A percentile compares a stretch with the other conserved stretches of the same genome.
Conservation (phyloP, 116 monocot species). For the Iris pallida region DNA sequence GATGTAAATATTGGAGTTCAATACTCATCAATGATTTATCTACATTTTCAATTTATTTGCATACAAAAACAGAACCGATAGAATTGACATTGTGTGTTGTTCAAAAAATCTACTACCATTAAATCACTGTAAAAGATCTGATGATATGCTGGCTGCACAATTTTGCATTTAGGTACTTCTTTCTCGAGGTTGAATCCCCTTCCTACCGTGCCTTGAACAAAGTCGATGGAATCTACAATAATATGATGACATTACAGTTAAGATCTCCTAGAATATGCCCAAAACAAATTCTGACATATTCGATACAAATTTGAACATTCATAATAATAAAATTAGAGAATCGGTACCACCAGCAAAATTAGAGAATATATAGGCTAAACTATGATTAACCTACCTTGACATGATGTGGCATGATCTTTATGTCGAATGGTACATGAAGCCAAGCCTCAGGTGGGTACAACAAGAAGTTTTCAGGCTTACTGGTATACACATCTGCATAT, state of each 20-base stretch:
- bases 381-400: constrained; percentile 52
- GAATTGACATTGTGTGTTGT: no score
- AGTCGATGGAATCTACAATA: constrained; percentile 44
- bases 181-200: neutral
- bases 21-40: no score
- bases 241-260: neutral
- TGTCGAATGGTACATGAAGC: constrained; percentile 87
- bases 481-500: constrained; percentile 93
- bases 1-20: no score
- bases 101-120: no score
- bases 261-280: no score
- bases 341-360: neutral
- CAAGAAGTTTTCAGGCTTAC: constrained; percentile 89
- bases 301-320: neutral
- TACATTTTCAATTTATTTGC: no score
- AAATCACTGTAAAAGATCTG: no score
- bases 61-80: no score
- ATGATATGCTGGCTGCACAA: no score
- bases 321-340: neutral
- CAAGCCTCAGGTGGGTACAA: constrained; percentile 62
- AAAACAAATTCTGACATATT: no score
- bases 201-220: constrained; percentile 31
- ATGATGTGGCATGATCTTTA: constrained; percentile 99
- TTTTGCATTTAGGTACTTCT: neutral
- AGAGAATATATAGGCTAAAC: neutral